Evolutionary conservation across 1,284 basidiomycete genomes (phyloP), one percentile per base, ranked within the genome.

Genomic region (Volvariella volvacea): DNA sequence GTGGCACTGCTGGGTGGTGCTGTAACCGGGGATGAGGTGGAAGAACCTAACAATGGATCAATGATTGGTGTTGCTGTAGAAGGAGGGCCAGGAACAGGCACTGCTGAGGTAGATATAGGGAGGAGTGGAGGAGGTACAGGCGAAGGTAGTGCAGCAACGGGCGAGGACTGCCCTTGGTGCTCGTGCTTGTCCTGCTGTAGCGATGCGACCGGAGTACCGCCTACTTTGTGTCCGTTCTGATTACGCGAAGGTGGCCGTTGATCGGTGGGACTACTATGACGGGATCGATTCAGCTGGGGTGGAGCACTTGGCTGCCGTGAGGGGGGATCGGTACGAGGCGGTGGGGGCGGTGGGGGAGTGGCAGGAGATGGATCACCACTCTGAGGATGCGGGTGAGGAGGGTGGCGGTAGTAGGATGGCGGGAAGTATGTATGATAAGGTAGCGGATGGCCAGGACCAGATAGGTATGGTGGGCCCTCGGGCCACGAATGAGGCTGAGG

Each of bases 401-500:
- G 25, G 12, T 28, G 25, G 20, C 48, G 49, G 34, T 40, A 41
- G 16, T 41, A 15, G 7, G 39, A 25, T 16, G 47, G 46, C 9
- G 50, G 44, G 25, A 22, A 43, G 22, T 30, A 38, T 31, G 46
- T 30, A 38, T 45, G 43, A 40, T 57, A 54, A 20, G 34, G 34
- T 6, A 16, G n/a, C n/a, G 14, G 19, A n/a, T 15, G 34, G 8
- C 6, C 34, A 36, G 34, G n/a, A 36, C 34, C 34, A 33, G 49
- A 48, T 40, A 57, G 48, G 39, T 55, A 52, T 22, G 46, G 42
- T 10, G 46, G 38, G 19, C 64, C 58, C 54, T 66, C 51, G 41
- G 58, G 60, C 62, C 62, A 72, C 21, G 55, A 56, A 21, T 63
- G 59, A 12, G 25, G 25, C 6, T 6, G 25, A 6, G 25, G 25